Percentiles rank a stretch among this genome's conserved stretches.
Conservation (phyloP, 2,329 filamentous ascomycete genomes). For the Zarea fungicola region DNA sequence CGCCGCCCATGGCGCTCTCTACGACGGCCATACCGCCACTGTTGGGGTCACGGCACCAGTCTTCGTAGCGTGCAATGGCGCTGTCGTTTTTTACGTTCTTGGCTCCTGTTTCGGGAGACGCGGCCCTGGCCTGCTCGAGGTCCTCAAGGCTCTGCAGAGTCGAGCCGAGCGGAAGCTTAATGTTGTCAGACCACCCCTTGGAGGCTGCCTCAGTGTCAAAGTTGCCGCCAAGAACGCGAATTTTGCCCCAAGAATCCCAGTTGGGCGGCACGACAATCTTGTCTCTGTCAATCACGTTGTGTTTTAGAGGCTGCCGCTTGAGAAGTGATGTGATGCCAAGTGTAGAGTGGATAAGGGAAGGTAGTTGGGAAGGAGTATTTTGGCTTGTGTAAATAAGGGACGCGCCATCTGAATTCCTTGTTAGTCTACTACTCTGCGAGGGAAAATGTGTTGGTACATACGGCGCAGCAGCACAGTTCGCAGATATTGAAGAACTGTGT, state of each 20-base stretch:
- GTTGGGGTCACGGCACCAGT: constrained; percentile 71
- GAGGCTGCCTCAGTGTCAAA: constrained; percentile 89
- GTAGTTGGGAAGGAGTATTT: constrained; percentile 69
- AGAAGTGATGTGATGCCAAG: constrained; percentile 80
- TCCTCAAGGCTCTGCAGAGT: constrained; percentile 18
- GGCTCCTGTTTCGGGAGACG: constrained; percentile 16
- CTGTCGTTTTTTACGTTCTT: constrained; percentile 30
- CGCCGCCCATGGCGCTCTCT: constrained; percentile 34
- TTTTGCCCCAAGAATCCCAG: constrained; percentile 99
- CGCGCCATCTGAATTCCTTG: constrained; percentile 65
- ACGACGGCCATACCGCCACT: constrained; percentile 47
- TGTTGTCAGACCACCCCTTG: constrained; percentile 78
- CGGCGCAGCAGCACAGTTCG: constrained; percentile 84
- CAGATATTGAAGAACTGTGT: constrained; percentile 89
- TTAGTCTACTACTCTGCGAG: constrained; percentile 20
- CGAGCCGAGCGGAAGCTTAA: constrained; percentile 50
- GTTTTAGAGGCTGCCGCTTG: constrained; percentile 72
- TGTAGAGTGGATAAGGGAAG: constrained; percentile 76
- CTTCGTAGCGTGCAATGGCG: constrained; percentile 70
- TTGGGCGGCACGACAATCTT: constrained; percentile 93
- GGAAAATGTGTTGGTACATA: constrained; percentile 38
- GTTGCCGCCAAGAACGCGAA: constrained; percentile 81
- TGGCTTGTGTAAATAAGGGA: constrained; percentile 82
- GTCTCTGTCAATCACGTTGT: constrained; percentile 89
- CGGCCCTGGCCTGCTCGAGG: constrained; percentile 20